Evolutionary conservation across 164 flowering plant genomes (phyloP).

Genomic region (Berberis thunbergii): DNA sequence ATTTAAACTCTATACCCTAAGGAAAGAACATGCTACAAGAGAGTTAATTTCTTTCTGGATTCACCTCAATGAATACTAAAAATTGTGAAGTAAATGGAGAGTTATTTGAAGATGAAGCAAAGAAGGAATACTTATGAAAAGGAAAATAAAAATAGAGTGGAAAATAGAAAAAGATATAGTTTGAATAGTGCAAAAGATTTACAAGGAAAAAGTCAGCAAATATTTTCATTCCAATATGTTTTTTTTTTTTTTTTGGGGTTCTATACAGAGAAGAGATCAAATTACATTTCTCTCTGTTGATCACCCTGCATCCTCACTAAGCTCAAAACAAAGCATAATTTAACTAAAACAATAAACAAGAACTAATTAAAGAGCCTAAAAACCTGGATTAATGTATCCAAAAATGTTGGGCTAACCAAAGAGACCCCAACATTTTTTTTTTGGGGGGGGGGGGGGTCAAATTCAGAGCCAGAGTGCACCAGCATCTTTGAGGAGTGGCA

Average conservation of each 20-base stretch:
- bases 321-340: not conserved
- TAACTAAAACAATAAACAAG: not conserved
- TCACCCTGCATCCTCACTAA: not conserved
- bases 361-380: not conserved
- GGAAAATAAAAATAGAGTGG: no score
- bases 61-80: no score
- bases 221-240: not conserved
- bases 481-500: conserved; percentile 74
- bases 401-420: not conserved
- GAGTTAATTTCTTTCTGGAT: no score
- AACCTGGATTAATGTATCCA: not conserved
- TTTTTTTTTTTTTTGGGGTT: conserved; percentile 3
- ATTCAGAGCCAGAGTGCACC: conserved; percentile 77
- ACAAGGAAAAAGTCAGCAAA: no score
- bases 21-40: no score
- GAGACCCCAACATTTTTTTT: not conserved
- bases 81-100: no score
- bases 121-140: no score
- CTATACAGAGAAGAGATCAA: conserved; percentile 16
- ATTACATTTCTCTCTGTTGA: conserved; percentile 15
- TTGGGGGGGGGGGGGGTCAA: no score
- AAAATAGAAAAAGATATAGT: no score
- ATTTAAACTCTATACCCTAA: no score
- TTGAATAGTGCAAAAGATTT: not conserved
- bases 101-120: no score